Evolutionary conservation across 768 basidiomycete species (phyloP).

Genomic region (Rubroboletus satanas): DNA sequence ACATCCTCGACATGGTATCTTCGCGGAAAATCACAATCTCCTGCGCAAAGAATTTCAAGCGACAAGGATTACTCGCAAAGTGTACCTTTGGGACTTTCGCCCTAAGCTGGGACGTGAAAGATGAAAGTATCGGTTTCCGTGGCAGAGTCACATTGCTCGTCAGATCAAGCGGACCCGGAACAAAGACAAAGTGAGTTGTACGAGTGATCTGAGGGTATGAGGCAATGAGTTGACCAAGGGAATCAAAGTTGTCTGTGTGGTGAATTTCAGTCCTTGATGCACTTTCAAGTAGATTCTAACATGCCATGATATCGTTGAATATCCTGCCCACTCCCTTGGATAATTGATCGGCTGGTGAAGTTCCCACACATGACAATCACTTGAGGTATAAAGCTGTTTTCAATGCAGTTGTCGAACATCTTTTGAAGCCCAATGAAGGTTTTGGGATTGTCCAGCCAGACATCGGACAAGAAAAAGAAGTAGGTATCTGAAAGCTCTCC

Average conservation of each 20-base stretch:
- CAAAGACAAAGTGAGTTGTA: constrained; percentile 85
- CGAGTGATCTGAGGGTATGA: constrained; percentile 75
- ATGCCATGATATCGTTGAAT: constrained; percentile 84
- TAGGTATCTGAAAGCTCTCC: constrained; percentile 72
- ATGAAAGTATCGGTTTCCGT: constrained; percentile 72
- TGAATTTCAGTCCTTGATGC: constrained; percentile 1
- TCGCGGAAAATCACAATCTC: constrained; percentile 94
- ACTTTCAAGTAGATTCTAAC: neutral
- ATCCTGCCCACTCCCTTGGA: constrained; percentile 73
- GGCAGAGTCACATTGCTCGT: constrained; percentile 79
- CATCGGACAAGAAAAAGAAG: constrained; percentile 93
- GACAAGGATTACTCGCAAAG: constrained; percentile 88
- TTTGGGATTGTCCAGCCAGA: constrained; percentile 89
- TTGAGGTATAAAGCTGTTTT: constrained; percentile 82
- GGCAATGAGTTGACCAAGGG: constrained; percentile 78
- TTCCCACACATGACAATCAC: constrained; percentile 93
- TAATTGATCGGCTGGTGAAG: constrained; percentile 81
- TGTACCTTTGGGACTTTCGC: constrained; percentile 73
- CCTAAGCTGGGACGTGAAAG: constrained; percentile 66
- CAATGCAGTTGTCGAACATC: constrained; percentile 88
- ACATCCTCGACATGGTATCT: constrained; percentile 89
- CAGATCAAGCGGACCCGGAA: constrained; percentile 92
- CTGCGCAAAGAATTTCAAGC: constrained; percentile 92
- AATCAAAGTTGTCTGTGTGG: constrained; percentile 80
- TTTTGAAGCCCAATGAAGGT: constrained; percentile 76